Evolutionary conservation across 2,329 filamentous ascomycete genomes (phyloP).

Genomic region (Colletotrichum sojae): DNA sequence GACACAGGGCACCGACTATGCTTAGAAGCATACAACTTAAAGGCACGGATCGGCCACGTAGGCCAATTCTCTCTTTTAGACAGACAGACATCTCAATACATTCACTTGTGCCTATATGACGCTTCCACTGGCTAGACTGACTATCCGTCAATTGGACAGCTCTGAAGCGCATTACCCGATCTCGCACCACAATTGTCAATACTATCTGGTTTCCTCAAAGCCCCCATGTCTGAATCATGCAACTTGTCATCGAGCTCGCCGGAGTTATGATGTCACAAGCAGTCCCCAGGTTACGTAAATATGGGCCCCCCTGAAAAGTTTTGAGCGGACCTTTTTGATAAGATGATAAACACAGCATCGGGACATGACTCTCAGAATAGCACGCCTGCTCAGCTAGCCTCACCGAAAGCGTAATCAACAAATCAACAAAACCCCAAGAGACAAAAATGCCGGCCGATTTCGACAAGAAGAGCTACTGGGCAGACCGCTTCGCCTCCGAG

Average conservation of each 20-base stretch:
- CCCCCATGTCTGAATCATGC: background rate
- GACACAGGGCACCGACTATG: too few relatives aligned
- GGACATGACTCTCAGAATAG: slow-evolving; percentile 1
- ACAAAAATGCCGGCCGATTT: slow-evolving; percentile 51
- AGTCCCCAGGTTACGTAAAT: slow-evolving; percentile 23
- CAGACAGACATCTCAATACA: too few relatives aligned
- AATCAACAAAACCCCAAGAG: background rate
- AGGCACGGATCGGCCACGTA: too few relatives aligned
- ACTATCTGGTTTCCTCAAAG: background rate
- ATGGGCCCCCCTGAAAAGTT: slow-evolving; percentile 34
- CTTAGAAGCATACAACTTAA: too few relatives aligned
- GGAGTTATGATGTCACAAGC: slow-evolving; percentile 29
- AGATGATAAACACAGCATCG: background rate
- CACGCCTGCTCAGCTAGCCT: background rate
- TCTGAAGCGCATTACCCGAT: background rate
- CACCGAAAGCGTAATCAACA: background rate
- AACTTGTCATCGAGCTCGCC: slow-evolving; percentile 5
- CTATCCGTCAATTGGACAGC: slow-evolving; percentile 4
- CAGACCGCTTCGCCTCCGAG: slow-evolving; percentile 60
- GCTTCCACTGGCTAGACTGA: too few relatives aligned
- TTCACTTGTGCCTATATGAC: too few relatives aligned
- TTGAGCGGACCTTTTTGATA: slow-evolving; percentile 23
- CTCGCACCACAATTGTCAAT: slow-evolving; percentile 7
- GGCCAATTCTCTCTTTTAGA: too few relatives aligned
- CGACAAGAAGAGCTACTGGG: slow-evolving; percentile 66